A percentile compares a stretch with the other conserved stretches of the same genome.
These are phyloP conservation scores for Helotiales sp. DNA, from an alignment of 2,329 filamentous ascomycete species.

Conservation along the genomic window DNA sequence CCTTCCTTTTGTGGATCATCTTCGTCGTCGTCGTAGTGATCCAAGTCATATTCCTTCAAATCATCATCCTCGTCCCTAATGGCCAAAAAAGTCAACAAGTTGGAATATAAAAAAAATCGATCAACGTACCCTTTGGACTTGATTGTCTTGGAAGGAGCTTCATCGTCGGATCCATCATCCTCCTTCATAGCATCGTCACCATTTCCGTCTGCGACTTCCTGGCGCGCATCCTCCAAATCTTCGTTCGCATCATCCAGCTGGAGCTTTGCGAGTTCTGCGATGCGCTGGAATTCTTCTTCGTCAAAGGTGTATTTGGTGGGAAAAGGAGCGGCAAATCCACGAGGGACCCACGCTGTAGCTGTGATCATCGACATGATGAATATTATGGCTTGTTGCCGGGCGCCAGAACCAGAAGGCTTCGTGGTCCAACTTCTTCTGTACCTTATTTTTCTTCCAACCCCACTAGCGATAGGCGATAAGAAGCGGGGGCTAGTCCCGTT, in stretches of 20 bases:
- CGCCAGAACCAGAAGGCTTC: neutral
- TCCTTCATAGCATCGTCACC: constrained; percentile 46
- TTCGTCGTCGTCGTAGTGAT: constrained; percentile 94
- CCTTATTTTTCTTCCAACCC: neutral
- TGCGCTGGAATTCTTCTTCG: constrained; percentile 62
- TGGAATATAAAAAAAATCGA: constrained; percentile 31
- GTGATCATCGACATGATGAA: constrained; percentile 57
- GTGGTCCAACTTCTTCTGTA: neutral
- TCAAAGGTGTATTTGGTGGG: constrained; percentile 63
- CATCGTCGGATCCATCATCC: constrained; percentile 43
- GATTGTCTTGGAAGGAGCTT: constrained; percentile 38
- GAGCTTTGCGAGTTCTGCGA: constrained; percentile 61
- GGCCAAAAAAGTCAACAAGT: constrained; percentile 25
- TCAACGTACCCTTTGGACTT: constrained; percentile 49
- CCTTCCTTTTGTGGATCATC: constrained; percentile 66
- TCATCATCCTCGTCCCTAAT: constrained; percentile 74
- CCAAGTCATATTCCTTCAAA: constrained; percentile 93
- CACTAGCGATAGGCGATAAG: constrained; percentile 12
- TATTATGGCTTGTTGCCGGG: neutral
- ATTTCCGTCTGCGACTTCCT: constrained; percentile 41
- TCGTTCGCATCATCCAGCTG: constrained; percentile 88
- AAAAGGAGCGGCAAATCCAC: constrained; percentile 62
- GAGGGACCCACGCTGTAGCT: constrained; percentile 62
- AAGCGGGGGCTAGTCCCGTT: constrained; percentile 6
- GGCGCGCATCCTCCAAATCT: constrained; percentile 68